These are phyloP conservation scores for Penicillium lividum DNA, from an alignment of 495 filamentous ascomycete species.

Conservation along the genomic window DNA sequence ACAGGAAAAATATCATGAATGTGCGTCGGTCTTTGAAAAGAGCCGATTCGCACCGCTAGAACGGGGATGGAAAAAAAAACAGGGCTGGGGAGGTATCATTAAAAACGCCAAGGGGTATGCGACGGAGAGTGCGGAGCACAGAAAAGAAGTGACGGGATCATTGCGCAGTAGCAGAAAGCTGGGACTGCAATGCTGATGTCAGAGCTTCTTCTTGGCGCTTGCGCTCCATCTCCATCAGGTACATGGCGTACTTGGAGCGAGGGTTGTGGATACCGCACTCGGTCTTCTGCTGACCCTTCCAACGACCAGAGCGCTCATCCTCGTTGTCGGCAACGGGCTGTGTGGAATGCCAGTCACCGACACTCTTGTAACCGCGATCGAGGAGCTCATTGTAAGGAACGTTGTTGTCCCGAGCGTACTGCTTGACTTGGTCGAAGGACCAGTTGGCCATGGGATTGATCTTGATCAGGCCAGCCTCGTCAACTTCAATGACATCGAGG, in stretches of 20 bases:
- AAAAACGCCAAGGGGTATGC: constrained; percentile 26
- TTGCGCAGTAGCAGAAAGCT: constrained; percentile 34
- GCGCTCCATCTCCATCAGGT: constrained; percentile 69
- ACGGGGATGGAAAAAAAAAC: neutral
- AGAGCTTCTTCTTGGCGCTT: constrained; percentile 68
- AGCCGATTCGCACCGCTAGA: constrained; percentile 4
- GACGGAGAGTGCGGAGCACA: constrained; percentile 15
- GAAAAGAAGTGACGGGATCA: constrained; percentile 19
- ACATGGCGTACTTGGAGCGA: constrained; percentile 86
- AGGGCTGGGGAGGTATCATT: constrained; percentile 23
- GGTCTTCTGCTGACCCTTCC: constrained; percentile 93
- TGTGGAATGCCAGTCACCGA: constrained; percentile 98
- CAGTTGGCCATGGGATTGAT: constrained; percentile 98
- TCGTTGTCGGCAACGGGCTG: constrained; percentile 86
- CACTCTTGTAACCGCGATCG: constrained; percentile 90
- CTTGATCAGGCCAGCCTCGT: constrained; percentile 92
- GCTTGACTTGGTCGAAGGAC: constrained; percentile 85
- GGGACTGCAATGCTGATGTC: constrained; percentile 44
- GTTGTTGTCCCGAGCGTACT: constrained; percentile 79
- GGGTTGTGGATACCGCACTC: constrained; percentile 99
- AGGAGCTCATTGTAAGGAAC: constrained; percentile 94
- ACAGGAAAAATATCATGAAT: constrained; percentile 6
- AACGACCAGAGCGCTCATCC: constrained; percentile 94
- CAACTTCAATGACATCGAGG: constrained; percentile 86
- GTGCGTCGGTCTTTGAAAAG: constrained; percentile 3